A percentile compares a stretch with the other conserved stretches of the same genome.
These are phyloP conservation scores for Sugiyamaella qingdaonensis DNA, from an alignment of 805 yeast species.

Conservation along the genomic window DNA sequence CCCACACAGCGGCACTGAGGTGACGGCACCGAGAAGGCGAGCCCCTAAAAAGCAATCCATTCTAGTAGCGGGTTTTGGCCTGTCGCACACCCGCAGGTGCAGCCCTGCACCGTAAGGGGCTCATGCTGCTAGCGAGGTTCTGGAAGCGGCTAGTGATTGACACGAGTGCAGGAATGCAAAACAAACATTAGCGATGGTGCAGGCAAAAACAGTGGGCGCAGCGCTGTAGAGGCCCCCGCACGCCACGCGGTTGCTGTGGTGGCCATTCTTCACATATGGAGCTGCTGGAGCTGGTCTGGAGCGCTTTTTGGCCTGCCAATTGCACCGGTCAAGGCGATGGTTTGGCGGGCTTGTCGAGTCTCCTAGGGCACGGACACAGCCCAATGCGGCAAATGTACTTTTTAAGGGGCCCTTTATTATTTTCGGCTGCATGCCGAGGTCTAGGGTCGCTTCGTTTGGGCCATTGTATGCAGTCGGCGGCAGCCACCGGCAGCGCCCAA, in stretches of 20 bases:
- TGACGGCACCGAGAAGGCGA: background rate
- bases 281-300: too few species aligned
- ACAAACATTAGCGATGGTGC: background rate
- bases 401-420: background rate
- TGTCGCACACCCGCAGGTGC: background rate
- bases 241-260: too few species aligned
- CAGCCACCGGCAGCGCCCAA: too few species aligned
- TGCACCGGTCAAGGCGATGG: too few species aligned
- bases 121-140: background rate
- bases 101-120: background rate
- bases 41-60: background rate
- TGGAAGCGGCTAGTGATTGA: background rate
- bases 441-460: too few species aligned
- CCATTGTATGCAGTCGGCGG: too few species aligned
- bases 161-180: conserved; percentile 1
- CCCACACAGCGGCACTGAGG: background rate
- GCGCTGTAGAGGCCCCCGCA: too few species aligned
- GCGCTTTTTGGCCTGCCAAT: too few species aligned
- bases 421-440: background rate
- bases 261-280: too few species aligned
- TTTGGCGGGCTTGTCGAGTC: background rate
- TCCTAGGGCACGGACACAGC: background rate
- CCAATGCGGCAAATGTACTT: background rate
- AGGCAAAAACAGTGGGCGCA: too few species aligned
- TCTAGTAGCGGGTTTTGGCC: background rate